Conservation (phyloP, 169 alveolate species). For the Cryptosporidium sp. region DNA sequence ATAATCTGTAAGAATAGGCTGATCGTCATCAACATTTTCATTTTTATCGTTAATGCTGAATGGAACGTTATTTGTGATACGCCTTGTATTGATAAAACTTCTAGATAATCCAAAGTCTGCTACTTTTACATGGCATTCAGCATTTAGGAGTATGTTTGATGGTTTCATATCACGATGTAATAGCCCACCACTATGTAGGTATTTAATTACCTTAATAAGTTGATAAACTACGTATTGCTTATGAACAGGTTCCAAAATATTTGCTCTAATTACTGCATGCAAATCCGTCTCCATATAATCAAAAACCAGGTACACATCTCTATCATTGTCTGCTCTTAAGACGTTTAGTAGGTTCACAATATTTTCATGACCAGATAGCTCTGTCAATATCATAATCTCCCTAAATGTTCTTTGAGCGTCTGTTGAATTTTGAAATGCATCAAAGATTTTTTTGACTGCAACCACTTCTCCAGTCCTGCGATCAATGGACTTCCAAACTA, state of each 20-base stretch:
- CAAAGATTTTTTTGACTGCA: conserved; percentile 98
- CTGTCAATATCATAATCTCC: conserved; percentile 96
- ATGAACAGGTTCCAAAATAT: conserved; percentile 95
- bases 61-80: conserved; percentile 44
- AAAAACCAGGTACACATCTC: conserved; percentile 97
- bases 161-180: conserved; percentile 99
- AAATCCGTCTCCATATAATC: conserved; percentile 98
- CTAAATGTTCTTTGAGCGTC: conserved; percentile 99
- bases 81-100: conserved; percentile 82
- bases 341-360: conserved; percentile 94
- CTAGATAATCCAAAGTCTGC: conserved; percentile 98
- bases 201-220: conserved; percentile 91
- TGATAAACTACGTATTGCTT: conserved; percentile 93
- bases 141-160: conserved; percentile 94
- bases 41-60: conserved; percentile 75
- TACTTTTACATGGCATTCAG: conserved; percentile 97
- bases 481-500: conserved; percentile 98
- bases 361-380: conserved; percentile 93
- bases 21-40: conserved; percentile 79
- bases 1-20: conserved; percentile 95
- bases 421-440: conserved; percentile 98
- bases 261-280: conserved; percentile 98
- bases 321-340: conserved; percentile 96
- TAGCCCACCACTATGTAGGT: conserved; percentile 94
- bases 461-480: conserved; percentile 94